Base-by-base conservation (phyloP, 208 protist species). In the Acanthamoeba culbertsoni region DNA sequence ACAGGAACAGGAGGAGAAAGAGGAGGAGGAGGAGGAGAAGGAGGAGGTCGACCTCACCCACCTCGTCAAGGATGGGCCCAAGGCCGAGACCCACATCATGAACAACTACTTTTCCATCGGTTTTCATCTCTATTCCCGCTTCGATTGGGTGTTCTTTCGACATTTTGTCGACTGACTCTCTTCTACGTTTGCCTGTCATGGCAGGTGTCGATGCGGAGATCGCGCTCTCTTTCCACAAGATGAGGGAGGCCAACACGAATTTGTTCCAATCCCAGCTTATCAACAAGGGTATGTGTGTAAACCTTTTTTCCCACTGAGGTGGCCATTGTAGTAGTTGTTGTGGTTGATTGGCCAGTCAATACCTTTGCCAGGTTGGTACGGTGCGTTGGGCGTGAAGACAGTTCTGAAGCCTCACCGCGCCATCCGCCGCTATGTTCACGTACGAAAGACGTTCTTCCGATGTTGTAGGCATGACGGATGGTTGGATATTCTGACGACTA, bases 21-120 rank as follows among this genome's bases (percentile, higher is more conserved):
- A 89, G 23, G 73, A 26, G 6, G 46, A 57, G 73, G 26, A 26
- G 28, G 46, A 26, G 73, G 46, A 57, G 46, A 18, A 40, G 37
- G 46, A 57, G 46, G 14, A 12, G 12, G 46, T 48, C 3, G 79
- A 89, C 18, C 45, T 59, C 28, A 33, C 79, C 43, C 55, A 42
- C 51, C 40, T 57, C 73, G 1, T 86, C 23, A 86, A 57, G 46
- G 46, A 57, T 28, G 46, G 73, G 8, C 40, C 45, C 45, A 86
- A 57, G 73, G 46, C 45, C 45, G 42, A 86, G 46, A 68, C 79
- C 8, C 55, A 68, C 53, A 89, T 89, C 79, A 89, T 89, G 79
- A 89, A 89, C 53, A 89, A 89, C 79, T 89, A 89, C 53, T 89
- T 89, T 33, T 68, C 51, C 79, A 89, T 89, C 51, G 79, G 79